Evolutionary conservation across 352 stramenopile species (phyloP).

Genomic region (Aphanomyces stellatus): DNA sequence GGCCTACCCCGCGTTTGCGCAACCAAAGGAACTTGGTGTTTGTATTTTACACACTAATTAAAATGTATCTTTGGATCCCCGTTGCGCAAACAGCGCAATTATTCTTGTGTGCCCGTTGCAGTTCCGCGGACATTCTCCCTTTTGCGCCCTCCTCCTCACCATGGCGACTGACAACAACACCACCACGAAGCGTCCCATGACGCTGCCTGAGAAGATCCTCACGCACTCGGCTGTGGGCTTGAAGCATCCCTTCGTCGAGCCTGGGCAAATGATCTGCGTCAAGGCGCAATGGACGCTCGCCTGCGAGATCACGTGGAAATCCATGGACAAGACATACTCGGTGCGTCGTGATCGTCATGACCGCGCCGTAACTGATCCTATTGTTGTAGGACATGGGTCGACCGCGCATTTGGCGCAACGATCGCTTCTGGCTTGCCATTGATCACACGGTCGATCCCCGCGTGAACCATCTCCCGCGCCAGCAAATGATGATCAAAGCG

Average conservation of each 20-base stretch:
- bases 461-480: constrained; percentile 69
- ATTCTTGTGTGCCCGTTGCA: too few species aligned
- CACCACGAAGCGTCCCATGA: constrained; percentile 39
- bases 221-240: constrained; percentile 65
- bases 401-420: constrained; percentile 73
- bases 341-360: background rate
- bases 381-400: constrained; percentile 64
- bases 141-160: background rate
- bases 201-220: constrained; percentile 78
- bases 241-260: constrained; percentile 46
- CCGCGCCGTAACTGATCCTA: background rate
- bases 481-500: constrained; percentile 85
- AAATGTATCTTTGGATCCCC: background rate
- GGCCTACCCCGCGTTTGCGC: background rate
- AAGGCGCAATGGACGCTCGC: constrained; percentile 78
- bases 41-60: background rate
- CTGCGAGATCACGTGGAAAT: constrained; percentile 85
- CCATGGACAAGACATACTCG: constrained; percentile 80
- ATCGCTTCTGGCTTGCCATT: constrained; percentile 81
- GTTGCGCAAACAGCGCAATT: constrained; percentile 5
- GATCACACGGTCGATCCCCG: constrained; percentile 79
- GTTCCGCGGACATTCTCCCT: background rate
- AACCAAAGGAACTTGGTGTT: too few species aligned
- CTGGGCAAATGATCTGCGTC: constrained; percentile 75
- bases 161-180: background rate